Base-by-base conservation (phyloP, 2,329 filamentous ascomycete species). In the Aspergillus luchuensis region DNA sequence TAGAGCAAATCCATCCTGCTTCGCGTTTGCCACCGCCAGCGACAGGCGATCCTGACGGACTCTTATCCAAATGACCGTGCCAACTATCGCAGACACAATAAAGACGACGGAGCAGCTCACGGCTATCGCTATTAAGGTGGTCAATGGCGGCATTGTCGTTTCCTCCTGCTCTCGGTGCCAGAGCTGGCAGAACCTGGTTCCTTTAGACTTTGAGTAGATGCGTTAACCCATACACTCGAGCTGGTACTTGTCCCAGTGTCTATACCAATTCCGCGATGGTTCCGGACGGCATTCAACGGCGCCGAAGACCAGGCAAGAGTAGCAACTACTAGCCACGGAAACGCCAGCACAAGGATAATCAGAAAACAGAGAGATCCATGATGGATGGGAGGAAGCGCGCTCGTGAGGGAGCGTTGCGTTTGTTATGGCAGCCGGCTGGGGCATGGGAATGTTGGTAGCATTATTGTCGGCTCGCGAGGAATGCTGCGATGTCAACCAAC, bases 41-140 rank as follows among this genome's bases (percentile, higher is more conserved):
- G 70, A 69, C 58, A 71, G 68, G 10, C 73, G 69, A 19, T 74
- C 70, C 57, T 74, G 74, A 58, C 74, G 72, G 25, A 72, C 65
- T 60, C 73, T 70, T 33, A 76, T 63, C 74, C 74, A 77, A 23
- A 74, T 66, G 7, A 76, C 66, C 25, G 74, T 71, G 6, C 65
- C 68, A 10, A 74, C 68, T 28, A 72, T 70, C n/a, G 67, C 70
- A 33, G 66, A 63, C 25, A 75, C 70, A 43, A 77, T 66, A 55
- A 76, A 73, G 25, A 76, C 60, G 52, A 69, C 72, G 28, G 72
- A 72, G 58, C 67, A 72, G 50, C 68, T 71, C 53, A 74, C 73
- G 60, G 73, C 71, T 56, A 76, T 70, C 51, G 75, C 75, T 41
- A 77, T 69, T 41, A 74, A 67, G 15, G 70, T 66, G 36, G 69